Conservation (phyloP, 2,329 filamentous ascomycete species). For the Moelleriella libera region DNA sequence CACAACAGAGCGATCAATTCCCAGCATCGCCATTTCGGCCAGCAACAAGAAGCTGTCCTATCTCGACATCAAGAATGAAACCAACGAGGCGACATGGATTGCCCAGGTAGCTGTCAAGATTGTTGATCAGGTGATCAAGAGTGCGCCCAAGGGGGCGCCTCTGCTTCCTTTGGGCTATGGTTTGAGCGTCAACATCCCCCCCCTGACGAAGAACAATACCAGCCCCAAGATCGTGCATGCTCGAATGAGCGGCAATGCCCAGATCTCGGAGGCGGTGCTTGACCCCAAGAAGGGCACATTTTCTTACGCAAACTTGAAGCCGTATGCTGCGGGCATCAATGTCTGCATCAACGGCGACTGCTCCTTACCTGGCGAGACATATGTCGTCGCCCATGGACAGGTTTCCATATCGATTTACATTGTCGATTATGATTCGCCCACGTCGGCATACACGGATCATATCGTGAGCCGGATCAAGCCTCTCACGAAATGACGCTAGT, state of each 20-base stretch:
- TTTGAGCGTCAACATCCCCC: conserved; percentile 35
- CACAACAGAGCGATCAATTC: conserved; percentile 31
- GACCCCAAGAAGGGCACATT: conserved; percentile 29
- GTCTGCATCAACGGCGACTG: conserved; percentile 37
- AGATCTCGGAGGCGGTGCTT: conserved; percentile 28
- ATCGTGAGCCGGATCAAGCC: conserved; percentile 12
- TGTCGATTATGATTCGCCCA: conserved; percentile 34
- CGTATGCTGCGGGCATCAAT: conserved; percentile 26
- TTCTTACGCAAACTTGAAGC: conserved; percentile 21
- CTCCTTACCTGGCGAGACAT: conserved; percentile 33
- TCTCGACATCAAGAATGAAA: conserved; percentile 19
- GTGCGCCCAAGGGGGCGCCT: conserved; percentile 13
- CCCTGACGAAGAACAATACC: conserved; percentile 23
- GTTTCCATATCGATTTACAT: conserved; percentile 31
- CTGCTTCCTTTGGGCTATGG: conserved; percentile 35
- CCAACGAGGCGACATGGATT: conserved; percentile 28
- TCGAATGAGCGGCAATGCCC: conserved; percentile 32
- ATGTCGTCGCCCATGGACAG: conserved; percentile 26
- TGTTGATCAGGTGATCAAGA: conserved; percentile 27
- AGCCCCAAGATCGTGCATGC: conserved; percentile 30
- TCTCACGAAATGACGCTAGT: conserved; percentile 2
- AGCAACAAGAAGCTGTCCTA: conserved; percentile 27
- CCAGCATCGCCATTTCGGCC: conserved; percentile 33
- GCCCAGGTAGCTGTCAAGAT: conserved; percentile 27
- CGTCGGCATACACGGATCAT: conserved; percentile 8